Conservation (phyloP, 352 stramenopile genomes). For the Thalassiosira livingstoniorum region DNA sequence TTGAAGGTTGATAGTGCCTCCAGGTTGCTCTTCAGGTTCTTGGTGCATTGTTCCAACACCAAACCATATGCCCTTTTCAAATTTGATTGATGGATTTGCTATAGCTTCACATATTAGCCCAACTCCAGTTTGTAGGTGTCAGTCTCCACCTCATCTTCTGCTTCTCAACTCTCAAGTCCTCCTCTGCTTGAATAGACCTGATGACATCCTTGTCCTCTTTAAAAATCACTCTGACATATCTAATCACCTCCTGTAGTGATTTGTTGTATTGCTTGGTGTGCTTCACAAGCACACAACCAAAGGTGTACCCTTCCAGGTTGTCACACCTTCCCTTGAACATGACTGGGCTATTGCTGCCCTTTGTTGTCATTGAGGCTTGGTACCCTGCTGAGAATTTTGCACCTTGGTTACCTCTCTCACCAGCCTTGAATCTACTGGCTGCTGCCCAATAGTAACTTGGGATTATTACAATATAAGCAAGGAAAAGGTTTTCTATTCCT, state of each 20-base stretch:
- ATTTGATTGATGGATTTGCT: not conserved
- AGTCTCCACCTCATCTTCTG: not conserved
- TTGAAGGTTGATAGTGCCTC: no score
- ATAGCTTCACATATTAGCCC: not conserved
- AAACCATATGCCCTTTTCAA: not conserved
- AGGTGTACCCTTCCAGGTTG: not conserved
- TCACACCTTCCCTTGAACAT: not conserved
- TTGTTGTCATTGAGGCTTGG: no score
- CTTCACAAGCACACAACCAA: not conserved
- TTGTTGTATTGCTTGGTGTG: not conserved
- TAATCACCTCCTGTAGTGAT: not conserved
- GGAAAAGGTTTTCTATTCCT: no score
- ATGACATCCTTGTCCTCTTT: not conserved
- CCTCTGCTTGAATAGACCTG: not conserved
- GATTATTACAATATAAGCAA: no score
- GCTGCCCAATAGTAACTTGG: no score
- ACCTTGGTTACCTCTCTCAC: no score
- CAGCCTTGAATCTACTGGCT: no score
- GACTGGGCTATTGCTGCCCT: no score
- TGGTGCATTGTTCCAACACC: not conserved
- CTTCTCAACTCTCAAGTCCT: not conserved
- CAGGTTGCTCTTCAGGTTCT: not conserved
- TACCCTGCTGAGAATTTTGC: no score
- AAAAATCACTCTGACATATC: not conserved
- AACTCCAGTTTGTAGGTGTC: not conserved